phyloP scores from a whole-genome alignment of 2,329 filamentous ascomycete species.

The Dactylonectria estremocensis region DNA sequence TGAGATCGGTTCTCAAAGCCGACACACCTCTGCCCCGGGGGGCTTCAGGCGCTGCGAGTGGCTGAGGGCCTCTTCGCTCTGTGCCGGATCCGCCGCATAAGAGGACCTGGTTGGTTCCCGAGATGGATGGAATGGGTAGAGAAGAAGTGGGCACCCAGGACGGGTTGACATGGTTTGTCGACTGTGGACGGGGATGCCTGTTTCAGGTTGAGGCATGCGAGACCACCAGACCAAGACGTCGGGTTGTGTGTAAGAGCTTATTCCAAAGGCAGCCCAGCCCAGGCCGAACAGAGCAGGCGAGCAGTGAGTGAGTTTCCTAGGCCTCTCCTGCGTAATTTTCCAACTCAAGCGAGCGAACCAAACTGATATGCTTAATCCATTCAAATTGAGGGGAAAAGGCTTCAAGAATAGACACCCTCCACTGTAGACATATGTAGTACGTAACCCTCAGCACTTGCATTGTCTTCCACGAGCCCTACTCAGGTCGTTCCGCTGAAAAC shows the following conservation, averaged over 20 bases:
- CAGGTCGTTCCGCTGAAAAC: slow-evolving; percentile 8
- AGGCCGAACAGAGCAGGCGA: background rate
- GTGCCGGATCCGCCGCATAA: background rate
- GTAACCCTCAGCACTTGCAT: background rate
- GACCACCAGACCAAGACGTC: slow-evolving; percentile 1
- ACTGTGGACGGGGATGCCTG: slow-evolving; percentile 30
- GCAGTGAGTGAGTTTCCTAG: background rate
- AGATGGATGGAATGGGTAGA: background rate
- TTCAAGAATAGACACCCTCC: background rate
- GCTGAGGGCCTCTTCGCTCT: background rate
- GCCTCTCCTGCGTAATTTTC: background rate
- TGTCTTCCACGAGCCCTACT: background rate
- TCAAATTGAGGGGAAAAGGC: too few species aligned
- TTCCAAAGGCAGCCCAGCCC: background rate
- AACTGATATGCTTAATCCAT: background rate
- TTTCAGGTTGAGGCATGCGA: slow-evolving; percentile 46
- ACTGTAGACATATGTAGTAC: background rate
- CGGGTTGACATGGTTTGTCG: slow-evolving; percentile 29
- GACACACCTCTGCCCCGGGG: slow-evolving; percentile 24
- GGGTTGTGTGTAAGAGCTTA: background rate
- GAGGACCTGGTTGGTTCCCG: background rate
- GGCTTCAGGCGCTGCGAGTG: background rate
- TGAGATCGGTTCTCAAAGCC: slow-evolving; percentile 43
- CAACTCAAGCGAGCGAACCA: background rate
- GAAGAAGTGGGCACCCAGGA: background rate